Evolutionary conservation across 2,329 filamentous ascomycete species (phyloP), one percentile per base, ranked within the genome.

Genomic region (Talaromyces sp.): DNA sequence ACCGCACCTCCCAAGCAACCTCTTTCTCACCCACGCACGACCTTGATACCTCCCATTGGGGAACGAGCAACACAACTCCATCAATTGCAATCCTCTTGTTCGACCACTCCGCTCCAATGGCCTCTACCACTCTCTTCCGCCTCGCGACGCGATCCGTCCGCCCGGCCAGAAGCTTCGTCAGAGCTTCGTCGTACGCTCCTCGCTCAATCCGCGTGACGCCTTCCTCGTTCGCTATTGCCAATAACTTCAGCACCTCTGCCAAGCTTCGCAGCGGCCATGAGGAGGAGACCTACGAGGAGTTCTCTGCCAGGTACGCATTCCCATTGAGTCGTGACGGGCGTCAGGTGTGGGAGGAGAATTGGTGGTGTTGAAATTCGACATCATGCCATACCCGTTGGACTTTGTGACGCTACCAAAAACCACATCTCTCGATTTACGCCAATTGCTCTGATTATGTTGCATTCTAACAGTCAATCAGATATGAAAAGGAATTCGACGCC

Each of bases 271-370:
- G 82, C 70, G 81, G 81, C 77, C 91, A 96, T 82, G 87, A 89
- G 77, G 95, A 99, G 82, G 95, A 99, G 89, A 96, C 91, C 76
- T 99, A 97, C 75, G 95, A 99, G 86, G 93, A 98, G 85, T 99
- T 99, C 83, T 93, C 91, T 82, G 91, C 93, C 75, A 93, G 95
- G 95, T 99, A 91, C 73, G 84, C 72, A 69, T 67, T 49, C 65
- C 53, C 71, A 75, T 74, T 72, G 71, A 64, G 53, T 34, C n/a
- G 34, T 47, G 43, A 63, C 40, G 63, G 61, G 38, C 43, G 60
- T 51, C 22, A 27, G 11, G 13, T 51, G 22, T 15, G 22, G 31
- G 40, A 36, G 60, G 60, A 53, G 27, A 53, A 54, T 54, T 34
- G 29, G n/a, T 56, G 31, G n/a, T 56, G 51, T 54, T 22, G 31